Evolutionary conservation across 306 rosid species (phyloP).

Genomic region (Casuarina equisetifolia): DNA sequence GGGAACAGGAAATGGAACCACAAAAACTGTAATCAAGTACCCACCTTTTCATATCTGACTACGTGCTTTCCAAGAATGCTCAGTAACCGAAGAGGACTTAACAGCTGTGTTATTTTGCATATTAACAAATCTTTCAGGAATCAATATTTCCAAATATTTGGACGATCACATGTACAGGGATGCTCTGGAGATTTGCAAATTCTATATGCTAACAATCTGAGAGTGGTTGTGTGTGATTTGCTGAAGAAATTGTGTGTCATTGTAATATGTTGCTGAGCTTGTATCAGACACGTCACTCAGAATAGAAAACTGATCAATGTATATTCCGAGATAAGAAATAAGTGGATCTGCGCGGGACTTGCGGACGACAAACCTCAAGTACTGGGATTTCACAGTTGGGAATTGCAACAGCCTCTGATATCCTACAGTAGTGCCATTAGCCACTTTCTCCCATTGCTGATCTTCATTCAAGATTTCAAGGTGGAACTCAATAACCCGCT

Average conservation of each 20-base stretch:
- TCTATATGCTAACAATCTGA: conserved; percentile 41
- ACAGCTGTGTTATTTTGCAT: background rate
- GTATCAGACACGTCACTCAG: conserved; percentile 29
- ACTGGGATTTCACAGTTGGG: conserved; percentile 51
- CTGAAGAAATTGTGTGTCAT: conserved; percentile 48
- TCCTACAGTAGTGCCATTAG: conserved; percentile 75
- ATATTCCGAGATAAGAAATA: conserved; percentile 62
- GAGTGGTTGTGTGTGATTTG: conserved; percentile 32
- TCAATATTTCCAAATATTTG: background rate
- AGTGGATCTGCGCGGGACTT: conserved; percentile 75
- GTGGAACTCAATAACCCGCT: conserved; percentile 71
- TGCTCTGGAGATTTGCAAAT: background rate
- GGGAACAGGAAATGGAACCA: background rate
- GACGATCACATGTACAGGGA: background rate
- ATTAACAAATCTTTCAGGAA: background rate
- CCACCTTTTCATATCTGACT: background rate
- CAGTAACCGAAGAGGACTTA: background rate
- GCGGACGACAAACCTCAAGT: conserved; percentile 66
- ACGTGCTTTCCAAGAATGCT: background rate
- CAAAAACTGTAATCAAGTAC: background rate
- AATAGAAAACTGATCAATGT: conserved; percentile 54
- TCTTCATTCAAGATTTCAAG: conserved; percentile 49
- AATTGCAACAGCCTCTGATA: conserved; percentile 67
- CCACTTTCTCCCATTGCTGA: conserved; percentile 58
- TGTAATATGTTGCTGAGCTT: conserved; percentile 28